Evolutionary conservation across 768 basidiomycete species (phyloP).

Genomic region (Mycena kentingensis): DNA sequence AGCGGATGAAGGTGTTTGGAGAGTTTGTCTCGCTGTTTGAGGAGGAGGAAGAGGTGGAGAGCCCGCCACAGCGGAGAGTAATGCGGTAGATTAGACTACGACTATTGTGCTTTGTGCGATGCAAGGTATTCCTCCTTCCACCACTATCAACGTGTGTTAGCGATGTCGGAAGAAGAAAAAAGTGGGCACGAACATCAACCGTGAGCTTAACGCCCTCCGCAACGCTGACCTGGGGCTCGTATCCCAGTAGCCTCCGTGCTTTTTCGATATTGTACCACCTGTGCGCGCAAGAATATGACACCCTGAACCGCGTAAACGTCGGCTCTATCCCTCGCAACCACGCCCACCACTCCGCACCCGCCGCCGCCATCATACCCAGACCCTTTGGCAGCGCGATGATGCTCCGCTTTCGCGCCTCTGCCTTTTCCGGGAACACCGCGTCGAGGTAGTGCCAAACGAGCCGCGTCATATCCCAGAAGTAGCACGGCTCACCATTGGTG

Average conservation of each 20-base stretch:
- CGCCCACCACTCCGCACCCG: constrained; percentile 70
- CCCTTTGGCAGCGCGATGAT: constrained; percentile 55
- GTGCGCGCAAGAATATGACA: constrained; percentile 74
- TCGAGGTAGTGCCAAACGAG: constrained; percentile 76
- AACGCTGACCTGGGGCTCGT: constrained; percentile 87
- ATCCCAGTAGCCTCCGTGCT: constrained; percentile 86
- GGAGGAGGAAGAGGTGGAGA: constrained; percentile 18
- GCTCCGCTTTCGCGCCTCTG: constrained; percentile 37
- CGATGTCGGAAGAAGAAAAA: neutral
- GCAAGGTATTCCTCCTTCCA: constrained; percentile 41
- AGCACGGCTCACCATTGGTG: constrained; percentile 93
- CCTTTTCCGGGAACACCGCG: constrained; percentile 57
- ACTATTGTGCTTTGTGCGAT: constrained; percentile 1
- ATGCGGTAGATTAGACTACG: neutral
- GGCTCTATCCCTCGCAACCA: constrained; percentile 78
- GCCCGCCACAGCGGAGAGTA: neutral
- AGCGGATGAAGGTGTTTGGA: constrained; percentile 45
- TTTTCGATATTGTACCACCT: constrained; percentile 96
- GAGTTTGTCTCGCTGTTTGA: constrained; percentile 46
- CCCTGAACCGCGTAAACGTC: constrained; percentile 83
- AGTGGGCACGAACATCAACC: constrained; percentile 59
- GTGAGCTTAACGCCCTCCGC: constrained; percentile 84
- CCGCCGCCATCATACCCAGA: constrained; percentile 73
- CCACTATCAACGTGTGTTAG: constrained; percentile 36
- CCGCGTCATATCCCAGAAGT: constrained; percentile 94